A percentile compares a stretch with the other conserved stretches of the same genome.
These are phyloP conservation scores for Picea mariana DNA, from an alignment of 83 land plant species.

Conservation along the genomic window DNA sequence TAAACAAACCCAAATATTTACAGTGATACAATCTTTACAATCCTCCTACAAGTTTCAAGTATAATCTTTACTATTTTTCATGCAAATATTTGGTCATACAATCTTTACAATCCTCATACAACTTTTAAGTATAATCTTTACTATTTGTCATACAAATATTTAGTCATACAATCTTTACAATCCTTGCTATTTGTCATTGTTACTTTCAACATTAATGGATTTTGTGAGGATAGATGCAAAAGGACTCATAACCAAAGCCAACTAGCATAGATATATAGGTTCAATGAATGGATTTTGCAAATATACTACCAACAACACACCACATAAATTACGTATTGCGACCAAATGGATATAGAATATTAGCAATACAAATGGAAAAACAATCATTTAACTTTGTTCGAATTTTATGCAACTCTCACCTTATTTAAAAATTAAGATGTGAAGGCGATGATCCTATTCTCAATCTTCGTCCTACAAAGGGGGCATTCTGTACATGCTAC, in stretches of 20 bases:
- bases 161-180: not conserved
- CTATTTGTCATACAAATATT: not conserved
- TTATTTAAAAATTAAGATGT: conserved; percentile 27
- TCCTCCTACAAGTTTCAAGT: not conserved
- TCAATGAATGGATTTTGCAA: not conserved
- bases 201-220: not conserved
- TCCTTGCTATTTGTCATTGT: not conserved
- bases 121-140: not conserved
- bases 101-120: not conserved
- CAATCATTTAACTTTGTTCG: not conserved
- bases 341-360: too few relatives aligned
- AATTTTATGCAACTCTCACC: not conserved
- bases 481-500: conserved; percentile 86
- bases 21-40: not conserved
- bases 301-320: not conserved
- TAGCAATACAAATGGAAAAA: too few relatives aligned
- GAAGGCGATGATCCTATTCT: conserved; percentile 68
- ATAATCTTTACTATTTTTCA: not conserved
- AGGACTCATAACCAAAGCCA: not conserved
- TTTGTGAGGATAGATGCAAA: not conserved
- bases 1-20: not conserved
- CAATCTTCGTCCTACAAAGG: conserved; percentile 69
- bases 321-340: not conserved
- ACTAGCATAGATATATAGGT: not conserved
- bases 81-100: not conserved